Evolutionary conservation across 495 filamentous ascomycete genomes (phyloP).

Genomic region (Pseudevernia furfuracea): DNA sequence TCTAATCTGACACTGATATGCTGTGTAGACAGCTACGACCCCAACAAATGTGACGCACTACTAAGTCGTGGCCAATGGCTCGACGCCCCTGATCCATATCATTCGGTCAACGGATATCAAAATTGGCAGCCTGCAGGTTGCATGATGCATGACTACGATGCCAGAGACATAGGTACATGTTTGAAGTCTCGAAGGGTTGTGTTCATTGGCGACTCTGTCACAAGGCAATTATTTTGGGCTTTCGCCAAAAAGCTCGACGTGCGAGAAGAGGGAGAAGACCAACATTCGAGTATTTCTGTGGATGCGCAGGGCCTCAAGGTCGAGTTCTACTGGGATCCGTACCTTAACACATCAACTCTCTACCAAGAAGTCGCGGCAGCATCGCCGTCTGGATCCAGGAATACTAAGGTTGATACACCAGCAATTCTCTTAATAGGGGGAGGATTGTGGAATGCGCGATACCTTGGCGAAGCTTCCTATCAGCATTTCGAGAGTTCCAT

Average conservation of each 20-base stretch:
- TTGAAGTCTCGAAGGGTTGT: conserved; percentile 40
- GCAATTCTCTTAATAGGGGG: conserved; percentile 29
- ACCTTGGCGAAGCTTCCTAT: conserved; percentile 40
- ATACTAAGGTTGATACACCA: conserved; percentile 14
- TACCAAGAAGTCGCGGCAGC: conserved; percentile 35
- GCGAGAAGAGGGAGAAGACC: conserved; percentile 31
- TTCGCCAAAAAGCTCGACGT: conserved; percentile 43
- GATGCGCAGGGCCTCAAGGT: conserved; percentile 34
- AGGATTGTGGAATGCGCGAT: conserved; percentile 51
- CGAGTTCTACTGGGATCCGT: conserved; percentile 57
- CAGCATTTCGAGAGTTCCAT: conserved; percentile 41
- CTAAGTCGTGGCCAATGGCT: conserved; percentile 49
- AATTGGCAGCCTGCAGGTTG: conserved; percentile 56
- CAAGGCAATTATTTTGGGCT: conserved; percentile 54
- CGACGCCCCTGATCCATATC: conserved; percentile 26
- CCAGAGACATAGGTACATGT: conserved; percentile 41
- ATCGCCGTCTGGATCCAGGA: conserved; percentile 11
- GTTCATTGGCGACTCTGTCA: conserved; percentile 52
- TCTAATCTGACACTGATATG: not conserved
- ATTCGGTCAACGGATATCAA: conserved; percentile 20
- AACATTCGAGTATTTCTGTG: conserved; percentile 37
- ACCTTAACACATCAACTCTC: conserved; percentile 46
- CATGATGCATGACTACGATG: conserved; percentile 48
- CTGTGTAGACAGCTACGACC: conserved; percentile 40
- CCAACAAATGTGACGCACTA: conserved; percentile 48